Percentiles rank a stretch among this genome's conserved stretches.
These are phyloP conservation scores for Musa acuminata DNA, from an alignment of 176 grass and related monocot genomes.

Conservation along the genomic window DNA sequence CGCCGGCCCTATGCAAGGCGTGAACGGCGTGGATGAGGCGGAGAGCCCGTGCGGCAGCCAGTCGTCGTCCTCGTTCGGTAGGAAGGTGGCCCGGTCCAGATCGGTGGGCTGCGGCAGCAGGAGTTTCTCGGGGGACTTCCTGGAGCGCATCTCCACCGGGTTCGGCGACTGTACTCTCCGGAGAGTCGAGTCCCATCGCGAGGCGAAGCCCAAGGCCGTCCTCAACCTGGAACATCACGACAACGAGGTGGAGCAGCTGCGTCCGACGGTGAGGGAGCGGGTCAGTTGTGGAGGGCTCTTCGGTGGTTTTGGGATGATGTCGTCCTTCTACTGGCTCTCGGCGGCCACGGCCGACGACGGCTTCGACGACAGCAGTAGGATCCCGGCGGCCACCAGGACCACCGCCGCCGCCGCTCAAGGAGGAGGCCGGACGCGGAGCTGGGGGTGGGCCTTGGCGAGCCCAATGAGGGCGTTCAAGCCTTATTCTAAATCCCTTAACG, in stretches of 20 bases:
- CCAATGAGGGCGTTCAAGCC: constrained; percentile 79
- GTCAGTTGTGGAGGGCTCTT: constrained; percentile 79
- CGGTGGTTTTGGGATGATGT: constrained; percentile 42
- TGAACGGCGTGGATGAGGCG: constrained; percentile 33
- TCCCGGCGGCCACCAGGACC: not conserved
- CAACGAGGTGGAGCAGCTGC: constrained; percentile 24
- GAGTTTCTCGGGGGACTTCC: constrained; percentile 86
- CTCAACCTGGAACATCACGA: constrained; percentile 6
- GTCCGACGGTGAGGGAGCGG: constrained; percentile 24
- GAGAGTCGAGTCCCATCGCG: constrained; percentile 85
- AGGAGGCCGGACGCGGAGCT: constrained; percentile 22
- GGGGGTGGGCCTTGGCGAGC: constrained; percentile 88
- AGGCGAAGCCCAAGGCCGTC: constrained; percentile 46
- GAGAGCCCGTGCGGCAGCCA: constrained; percentile 72
- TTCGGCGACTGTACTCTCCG: constrained; percentile 91
- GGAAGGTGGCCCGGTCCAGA: constrained; percentile 84
- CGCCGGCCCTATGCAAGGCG: constrained; percentile 1
- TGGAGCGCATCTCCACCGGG: constrained; percentile 85
- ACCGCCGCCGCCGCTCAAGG: not conserved
- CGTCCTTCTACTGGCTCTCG: too few relatives aligned
- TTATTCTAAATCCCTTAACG: constrained; percentile 7
- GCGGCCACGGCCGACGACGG: constrained; percentile 20
- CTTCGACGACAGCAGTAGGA: constrained; percentile 20
- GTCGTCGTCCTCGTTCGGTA: constrained; percentile 58
- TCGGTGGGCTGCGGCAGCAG: constrained; percentile 90